Base-by-base conservation (phyloP, 148 eudicot species). In the Tetragonia tetragonoides region DNA sequence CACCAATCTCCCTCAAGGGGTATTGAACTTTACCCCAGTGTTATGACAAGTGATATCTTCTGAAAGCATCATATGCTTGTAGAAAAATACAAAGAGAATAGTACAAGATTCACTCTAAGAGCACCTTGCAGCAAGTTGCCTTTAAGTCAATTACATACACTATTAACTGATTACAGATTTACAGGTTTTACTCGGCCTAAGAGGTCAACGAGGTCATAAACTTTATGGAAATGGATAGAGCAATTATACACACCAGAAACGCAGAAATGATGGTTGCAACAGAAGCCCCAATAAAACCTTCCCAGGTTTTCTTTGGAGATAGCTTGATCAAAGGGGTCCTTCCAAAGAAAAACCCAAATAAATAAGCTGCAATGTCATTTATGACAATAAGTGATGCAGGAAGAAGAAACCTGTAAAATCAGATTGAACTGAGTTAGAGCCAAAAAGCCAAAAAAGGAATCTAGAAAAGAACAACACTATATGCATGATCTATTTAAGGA, bases 231-330 rank as follows among this genome's bases (percentile, higher is more conserved):
- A 20, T 16, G 24, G 16, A 54, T 18, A 10, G 57, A 16, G 79
- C 54, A 72, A 66, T 40, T 57, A 62, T 61, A 63, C 92, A 88
- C 77, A 93, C 99, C 93, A 93, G 71, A 80, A 95, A 93, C 12
- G 97, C 99, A 65, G 91, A 90, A 79, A 95, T 83, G 70, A 95
- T 83, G 7, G 99, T 95, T 47, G 92, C 79, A 75, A 95, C 84
- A 51, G 97, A 95, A 68, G 97, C 99, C 74, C 99, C 99, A 82
- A 95, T 91, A 82, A 95, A 95, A 46, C 99, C 99, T 78, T 95
- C 99, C 97, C 97, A 91, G 12, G 99, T 95, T 83, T 95, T 95
- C 82, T 93, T 95, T 3, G 99, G 99, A 21, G 99, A 95, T 77
- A 95, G 79, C 90, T 95, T 93, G 79, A 95, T 95, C 79, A 95